A percentile compares a stretch with the other conserved stretches of the same genome.
These are phyloP conservation scores for Globisporangium heterothallicum DNA, from an alignment of 352 stramenopile species.

Conservation along the genomic window DNA sequence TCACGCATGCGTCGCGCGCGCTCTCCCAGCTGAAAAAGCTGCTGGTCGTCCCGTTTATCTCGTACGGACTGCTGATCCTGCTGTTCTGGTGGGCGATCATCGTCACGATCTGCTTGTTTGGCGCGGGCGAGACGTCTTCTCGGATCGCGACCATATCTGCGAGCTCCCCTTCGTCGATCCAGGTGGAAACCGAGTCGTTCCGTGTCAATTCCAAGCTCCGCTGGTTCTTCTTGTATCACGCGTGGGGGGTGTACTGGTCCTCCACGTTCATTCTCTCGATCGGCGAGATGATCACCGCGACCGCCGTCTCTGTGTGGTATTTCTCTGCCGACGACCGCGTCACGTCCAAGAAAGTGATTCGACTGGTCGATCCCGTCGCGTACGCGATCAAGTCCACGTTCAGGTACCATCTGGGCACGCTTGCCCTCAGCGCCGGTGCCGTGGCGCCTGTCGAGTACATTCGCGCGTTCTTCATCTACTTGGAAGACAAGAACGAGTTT, in stretches of 20 bases:
- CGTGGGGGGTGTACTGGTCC: constrained; percentile 80
- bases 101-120: constrained; percentile 74
- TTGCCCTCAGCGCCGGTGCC: constrained; percentile 54
- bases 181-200: constrained; percentile 68
- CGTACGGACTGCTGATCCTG: constrained; percentile 53
- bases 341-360: constrained; percentile 50
- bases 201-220: constrained; percentile 53
- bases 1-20: constrained; percentile 66
- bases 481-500: constrained; percentile 80
- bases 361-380: constrained; percentile 50
- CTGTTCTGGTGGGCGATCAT: constrained; percentile 71
- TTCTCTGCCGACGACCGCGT: constrained; percentile 61
- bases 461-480: constrained; percentile 73
- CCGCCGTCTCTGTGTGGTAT: constrained; percentile 72
- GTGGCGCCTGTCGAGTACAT: constrained; percentile 62
- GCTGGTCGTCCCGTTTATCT: constrained; percentile 63
- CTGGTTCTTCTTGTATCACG: constrained; percentile 74
- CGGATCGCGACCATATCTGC: constrained; percentile 58
- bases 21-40: constrained; percentile 62
- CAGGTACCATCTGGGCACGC: constrained; percentile 66
- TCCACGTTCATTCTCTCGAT: constrained; percentile 59
- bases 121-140: constrained; percentile 49
- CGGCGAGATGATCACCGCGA: constrained; percentile 73
- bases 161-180: constrained; percentile 32
- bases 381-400: constrained; percentile 59